Evolutionary conservation across 768 basidiomycete species (phyloP), one percentile per base, ranked within the genome.

Genomic region (Porphyrellus cyaneotinctus): DNA sequence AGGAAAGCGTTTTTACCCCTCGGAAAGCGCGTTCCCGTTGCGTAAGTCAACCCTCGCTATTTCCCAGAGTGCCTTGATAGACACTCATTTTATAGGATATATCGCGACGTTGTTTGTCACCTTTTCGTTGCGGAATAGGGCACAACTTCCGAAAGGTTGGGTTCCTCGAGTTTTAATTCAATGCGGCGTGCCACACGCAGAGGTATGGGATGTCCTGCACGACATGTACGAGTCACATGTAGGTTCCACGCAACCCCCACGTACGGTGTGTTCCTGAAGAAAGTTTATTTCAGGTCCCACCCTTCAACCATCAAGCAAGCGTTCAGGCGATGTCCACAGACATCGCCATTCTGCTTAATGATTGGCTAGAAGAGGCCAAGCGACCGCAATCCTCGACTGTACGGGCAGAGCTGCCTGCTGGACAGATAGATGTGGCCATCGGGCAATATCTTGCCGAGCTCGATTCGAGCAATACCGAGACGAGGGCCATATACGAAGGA

Each of bases 181-280:
- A 67, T 95, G 87, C 49, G 84, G 87, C 2, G 85, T 95, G 22
- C 86, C 90, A 10, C 86, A 82, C 59, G 75, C 79, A 32, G 89
- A 93, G 52, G 78, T 95, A 48, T 95, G 92, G 82, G 87, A 91
- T 59, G 81, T 87, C 20, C 77, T 91, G 57, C 86, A 91, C 58
- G 87, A 87, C 65, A 87, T 92, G 80, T 89, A 90, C 56, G 88
- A 92, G 65, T 89, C 88, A 23, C 88, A 92, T 74, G 94, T 93
- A 69, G 62, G 76, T 68, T 28, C 23, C 47, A 18, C 37, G 13
- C 28, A 35, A 24, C 28, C 53, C 52, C 47, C 48, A 51, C 13
- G 37, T 42, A 24, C 42, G 12, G 3, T 18, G 35, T 47, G 42
- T 26, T 33, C 14, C 50, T 54, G 22, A 61, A 20, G 20, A 28